Base-by-base conservation (phyloP, 306 rosid species). In the Mimosa pudica region DNA sequence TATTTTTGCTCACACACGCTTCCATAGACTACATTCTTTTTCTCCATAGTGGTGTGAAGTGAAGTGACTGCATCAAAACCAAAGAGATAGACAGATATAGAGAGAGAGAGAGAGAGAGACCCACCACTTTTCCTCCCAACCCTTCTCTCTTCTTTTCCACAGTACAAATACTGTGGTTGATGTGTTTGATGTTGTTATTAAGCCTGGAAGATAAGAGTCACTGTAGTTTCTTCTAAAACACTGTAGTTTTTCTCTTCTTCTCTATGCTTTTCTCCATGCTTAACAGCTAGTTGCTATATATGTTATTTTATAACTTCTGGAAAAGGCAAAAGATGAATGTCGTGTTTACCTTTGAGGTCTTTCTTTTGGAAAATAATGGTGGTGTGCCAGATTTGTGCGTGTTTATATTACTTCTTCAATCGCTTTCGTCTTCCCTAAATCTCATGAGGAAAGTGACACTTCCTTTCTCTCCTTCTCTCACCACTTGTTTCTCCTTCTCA, bases 371-470 rank as follows among this genome's bases (percentile, higher is more conserved):
- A n/a, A 60, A 38, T 38, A 77, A 77, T 1, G 60, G 78, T 60
- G 62, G 20, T 77, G 76, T 85, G 84, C 89, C 82, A 79, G 93
- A 88, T 89, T 84, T 82, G 88, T 87, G 55, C 8, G 75, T 77
- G 84, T 33, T 30, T 62, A 32, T 11, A 62, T 11, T 10, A 89
- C 87, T 87, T 86, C 85, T 82, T 80, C 86, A 85, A 89, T 90
- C 90, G 85, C 87, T 88, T 86, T 89, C 91, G 3, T 69, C 79
- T 76, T 81, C 82, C 65, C 92, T 91, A 87, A 93, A 80, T 88
- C 94, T 71, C 88, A 89, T 38, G 89, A 87, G 82, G 96, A 93
- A 78, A 88, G 85, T 84, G 91, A 92, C 97, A 78, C 86, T 83
- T 75, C 86, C 24, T 70, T 41, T 20, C 38, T 49, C 45, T 61